phyloP scores from a whole-genome alignment of 495 filamentous ascomycete species.

The Poronia punctata region DNA sequence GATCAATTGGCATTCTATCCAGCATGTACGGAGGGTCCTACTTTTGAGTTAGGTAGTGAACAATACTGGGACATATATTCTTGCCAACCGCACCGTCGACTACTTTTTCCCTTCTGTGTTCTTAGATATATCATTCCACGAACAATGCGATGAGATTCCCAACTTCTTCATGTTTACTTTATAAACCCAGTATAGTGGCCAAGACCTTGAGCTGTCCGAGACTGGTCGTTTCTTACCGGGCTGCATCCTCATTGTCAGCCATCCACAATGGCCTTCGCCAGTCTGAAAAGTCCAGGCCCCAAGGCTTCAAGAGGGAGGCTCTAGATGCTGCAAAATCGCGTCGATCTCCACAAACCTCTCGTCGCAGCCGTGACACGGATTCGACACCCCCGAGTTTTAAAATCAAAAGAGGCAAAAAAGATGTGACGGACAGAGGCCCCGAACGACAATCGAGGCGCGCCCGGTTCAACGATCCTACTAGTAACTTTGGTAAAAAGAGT shows the following conservation, averaged over 20 bases:
- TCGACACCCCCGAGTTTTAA: slow-evolving; percentile 21
- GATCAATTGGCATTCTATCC: too few relatives aligned
- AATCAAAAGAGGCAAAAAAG: slow-evolving; percentile 41
- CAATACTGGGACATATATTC: too few relatives aligned
- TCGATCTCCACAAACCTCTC: slow-evolving; percentile 1
- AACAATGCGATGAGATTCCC: slow-evolving; percentile 23
- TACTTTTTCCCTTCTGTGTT: too few relatives aligned
- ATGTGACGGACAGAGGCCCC: slow-evolving; percentile 29
- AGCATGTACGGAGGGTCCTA: too few relatives aligned
- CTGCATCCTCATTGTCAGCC: slow-evolving; percentile 24
- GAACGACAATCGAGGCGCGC: slow-evolving; percentile 28
- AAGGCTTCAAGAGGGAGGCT: slow-evolving; percentile 14
- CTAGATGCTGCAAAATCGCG: slow-evolving; percentile 4
- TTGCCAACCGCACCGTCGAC: too few relatives aligned
- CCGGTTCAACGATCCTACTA: slow-evolving; percentile 36
- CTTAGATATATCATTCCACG: too few relatives aligned
- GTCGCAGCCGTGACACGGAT: background rate
- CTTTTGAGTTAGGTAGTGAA: too few relatives aligned
- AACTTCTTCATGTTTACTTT: slow-evolving; percentile 15
- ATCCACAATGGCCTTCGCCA: slow-evolving; percentile 25
- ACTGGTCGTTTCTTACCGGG: slow-evolving; percentile 7
- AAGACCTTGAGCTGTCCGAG: slow-evolving; percentile 4
- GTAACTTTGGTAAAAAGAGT: slow-evolving; percentile 39
- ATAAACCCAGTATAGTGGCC: slow-evolving; percentile 15
- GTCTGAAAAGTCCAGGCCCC: slow-evolving; percentile 20